Evolutionary conservation across 768 basidiomycete species (phyloP), one percentile per base, ranked within the genome.

Genomic region (Suillus luteus): DNA sequence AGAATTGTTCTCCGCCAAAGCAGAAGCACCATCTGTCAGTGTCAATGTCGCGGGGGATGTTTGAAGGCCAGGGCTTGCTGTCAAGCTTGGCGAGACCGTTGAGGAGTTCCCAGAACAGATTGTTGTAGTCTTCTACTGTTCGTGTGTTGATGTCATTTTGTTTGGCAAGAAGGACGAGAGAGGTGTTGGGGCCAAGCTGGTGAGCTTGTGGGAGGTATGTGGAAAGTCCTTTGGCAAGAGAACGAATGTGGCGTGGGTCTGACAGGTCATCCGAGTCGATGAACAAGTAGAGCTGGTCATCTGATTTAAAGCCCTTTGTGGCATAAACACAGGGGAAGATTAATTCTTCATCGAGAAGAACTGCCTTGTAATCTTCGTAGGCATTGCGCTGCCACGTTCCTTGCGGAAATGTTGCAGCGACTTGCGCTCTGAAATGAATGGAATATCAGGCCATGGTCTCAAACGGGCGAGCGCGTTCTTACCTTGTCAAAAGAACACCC

Each of bases 221-320:
- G 17, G 60, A 64, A 35, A 70, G 41, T 1, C 61, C 69, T 31
- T 61, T 57, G 33, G 69, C 69, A 10, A 70, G 59, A n/a, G 69
- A 61, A 22, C 61, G 59, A 41, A 70, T 68, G 43, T 70, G 69
- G 17, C 69, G 69, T 38, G 62, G 59, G 33, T 70, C 59, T 41
- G 69, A 70, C 43, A 70, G 59, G 59, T 70, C 69, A 19, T 70
- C 69, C 5, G 69, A 70, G 48, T 68, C 69, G 51, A 70, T 66
- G 58, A 70, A 70, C 38, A 70, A 31, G 60, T 70, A 70, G 12
- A 66, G 38, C 41, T 70, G 67, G 10, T 68, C 64, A 9, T 70
- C 69, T 12, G 63, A 68, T 40, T 70, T 70, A 55, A 70, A 70
- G 7, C 69, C 69, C 49, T 70, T 70, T 37, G 69, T 64, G 2